Base-by-base conservation (phyloP, 257 asterid genomes). In the Echites panduratus region DNA sequence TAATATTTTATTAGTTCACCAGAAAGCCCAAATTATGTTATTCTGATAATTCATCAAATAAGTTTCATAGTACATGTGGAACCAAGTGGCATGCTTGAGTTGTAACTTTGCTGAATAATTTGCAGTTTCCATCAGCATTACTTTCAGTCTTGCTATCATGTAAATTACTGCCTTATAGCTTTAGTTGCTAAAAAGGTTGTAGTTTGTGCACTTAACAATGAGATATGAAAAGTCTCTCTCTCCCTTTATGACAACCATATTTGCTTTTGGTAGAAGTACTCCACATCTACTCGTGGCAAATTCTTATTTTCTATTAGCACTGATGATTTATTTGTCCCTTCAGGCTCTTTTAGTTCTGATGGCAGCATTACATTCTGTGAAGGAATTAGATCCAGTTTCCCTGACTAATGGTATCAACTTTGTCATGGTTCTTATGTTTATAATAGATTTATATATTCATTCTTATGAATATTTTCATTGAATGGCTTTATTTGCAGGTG, bases 301-400 rank as follows among this genome's bases (percentile, higher is more conserved):
- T 38, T 40, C 24, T 19, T 64, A 32, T 62, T 32, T 35, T 62
- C 68, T 17, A 79, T 76, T 66, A 26, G 56, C 72, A 58, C 70
- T 62, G 61, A 38, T 75, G 61, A 35, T 73, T 65, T 72, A n/a
- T 53, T 68, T 77, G 53, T 71, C 79, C 19, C 80, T 81, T 78
- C 81, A 95, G 99, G 98, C 93, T 74, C 85, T 95, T 77, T 80
- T 88, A 78, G 87, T 87, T 76, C 79, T 95, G 83, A 83, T 87
- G 82, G 76, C 82, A 56, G 91, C 97, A 72, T 85, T 95, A 77
- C 90, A 87, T 81, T 83, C 93, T 59, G 92, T 88, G 63, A 87
- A 74, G 86, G 97, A 90, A 69, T 83, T 84, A 75, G 99, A 95
- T 78, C 94, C 96, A 73, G 81, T 81, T 79, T 50, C 82, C 75